Evolutionary conservation across 2,329 filamentous ascomycete species (phyloP).

Genomic region (Beauveria scarabaeidicola): DNA sequence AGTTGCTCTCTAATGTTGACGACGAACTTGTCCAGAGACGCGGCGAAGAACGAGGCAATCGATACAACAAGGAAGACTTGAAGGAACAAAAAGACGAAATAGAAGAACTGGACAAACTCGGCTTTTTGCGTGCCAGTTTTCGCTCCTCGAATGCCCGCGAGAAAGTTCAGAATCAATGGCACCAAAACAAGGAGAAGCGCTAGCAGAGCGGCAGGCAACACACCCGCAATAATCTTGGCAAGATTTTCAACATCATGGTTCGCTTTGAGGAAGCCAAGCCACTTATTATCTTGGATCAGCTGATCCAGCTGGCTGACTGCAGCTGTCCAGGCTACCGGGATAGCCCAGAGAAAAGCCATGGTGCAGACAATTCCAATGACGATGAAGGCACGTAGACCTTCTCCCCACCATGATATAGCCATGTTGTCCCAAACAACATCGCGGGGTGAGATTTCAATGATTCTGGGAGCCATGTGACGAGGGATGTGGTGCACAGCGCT

Average conservation of each 20-base stretch:
- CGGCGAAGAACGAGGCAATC: conserved; percentile 63
- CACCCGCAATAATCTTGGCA: conserved; percentile 64
- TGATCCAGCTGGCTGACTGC: conserved; percentile 68
- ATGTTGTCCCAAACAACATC: conserved; percentile 98
- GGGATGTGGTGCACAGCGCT: conserved; percentile 84
- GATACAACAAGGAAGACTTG: conserved; percentile 92
- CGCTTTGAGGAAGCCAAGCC: conserved; percentile 60
- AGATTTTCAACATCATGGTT: conserved; percentile 54
- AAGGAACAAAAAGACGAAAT: conserved; percentile 89
- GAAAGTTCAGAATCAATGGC: conserved; percentile 66
- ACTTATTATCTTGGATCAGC: conserved; percentile 56
- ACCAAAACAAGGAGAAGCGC: conserved; percentile 71
- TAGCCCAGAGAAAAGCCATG: conserved; percentile 82
- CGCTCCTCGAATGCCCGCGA: conserved; percentile 67
- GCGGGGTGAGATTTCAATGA: conserved; percentile 86
- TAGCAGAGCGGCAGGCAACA: conserved; percentile 71
- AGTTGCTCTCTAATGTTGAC: conserved; percentile 34
- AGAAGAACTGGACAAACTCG: conserved; percentile 83
- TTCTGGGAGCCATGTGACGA: conserved; percentile 83
- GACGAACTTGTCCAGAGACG: conserved; percentile 56
- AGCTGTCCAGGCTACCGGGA: conserved; percentile 84
- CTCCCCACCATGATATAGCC: conserved; percentile 90
- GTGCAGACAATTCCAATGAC: conserved; percentile 58
- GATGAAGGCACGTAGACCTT: conserved; percentile 62
- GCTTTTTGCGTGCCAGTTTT: conserved; percentile 74